Base-by-base conservation (phyloP, 2,329 filamentous ascomycete genomes). In the Scytalidium lignicola region DNA sequence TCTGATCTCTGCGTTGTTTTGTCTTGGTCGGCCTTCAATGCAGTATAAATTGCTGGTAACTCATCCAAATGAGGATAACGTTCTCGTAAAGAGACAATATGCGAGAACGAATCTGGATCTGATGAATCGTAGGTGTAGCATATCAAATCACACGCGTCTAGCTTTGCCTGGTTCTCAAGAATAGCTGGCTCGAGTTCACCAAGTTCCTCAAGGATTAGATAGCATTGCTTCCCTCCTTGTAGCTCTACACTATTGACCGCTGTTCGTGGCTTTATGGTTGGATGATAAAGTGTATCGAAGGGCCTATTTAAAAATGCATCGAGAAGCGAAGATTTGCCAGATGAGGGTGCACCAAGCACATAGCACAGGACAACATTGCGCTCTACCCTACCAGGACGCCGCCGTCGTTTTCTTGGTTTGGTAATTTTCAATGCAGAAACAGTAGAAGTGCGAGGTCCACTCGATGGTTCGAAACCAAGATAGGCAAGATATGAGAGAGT, bases 91-190 rank as follows among this genome's bases (percentile, higher is more conserved):
- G 87, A 80, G 32, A 92, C 87, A 47, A 99, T 90, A 63, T 97
- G 91, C 1, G 87, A 83, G 67, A 99, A 99, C 3, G 90, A 96
- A 67, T 97, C 91, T 0, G 93, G 92, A 54, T 99, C 91, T 1
- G 90, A 95, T 2, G 92, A 97, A 71, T 99, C 93, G 70, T 97
- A 99, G 1, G 90, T 85, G 69, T 95, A 97, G 69, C 92, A 95
- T 42, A 99, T 79, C 20, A 99, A 78, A 67, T 99, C 93, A 68
- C 92, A 97, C 5, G 90, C 85, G 61, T 96, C 90, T 13, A 99
- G 76, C 68, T 95, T 96, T 41, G 83, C 80, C 62, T 85, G 83
- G 63, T 99, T 99, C 49, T 97, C 93, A 2, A 99, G 74, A 48
- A 97, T 90, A 12, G 93, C 93, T 0, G 90, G 87, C 67, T 97